These are phyloP conservation scores for Sporobolomyces pararoseus DNA, from an alignment of 768 basidiomycete genomes.

Conservation along the genomic window DNA sequence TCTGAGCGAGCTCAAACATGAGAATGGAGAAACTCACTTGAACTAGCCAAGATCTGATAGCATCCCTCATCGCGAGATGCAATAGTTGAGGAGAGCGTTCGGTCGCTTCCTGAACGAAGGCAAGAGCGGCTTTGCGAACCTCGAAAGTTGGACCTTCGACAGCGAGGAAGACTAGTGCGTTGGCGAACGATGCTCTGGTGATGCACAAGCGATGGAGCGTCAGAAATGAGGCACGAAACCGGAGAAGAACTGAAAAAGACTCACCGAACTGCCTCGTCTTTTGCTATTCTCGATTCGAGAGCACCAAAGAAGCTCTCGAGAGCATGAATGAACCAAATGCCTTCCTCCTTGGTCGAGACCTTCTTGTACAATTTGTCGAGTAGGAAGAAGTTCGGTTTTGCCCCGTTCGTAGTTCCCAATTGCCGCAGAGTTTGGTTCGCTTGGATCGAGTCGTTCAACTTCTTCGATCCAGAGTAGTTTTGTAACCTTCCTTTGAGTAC, in stretches of 20 bases:
- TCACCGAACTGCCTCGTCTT: slow-evolving; percentile 60
- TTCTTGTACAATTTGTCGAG: slow-evolving; percentile 86
- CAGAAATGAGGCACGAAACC: not conserved
- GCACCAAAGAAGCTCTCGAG: slow-evolving; percentile 52
- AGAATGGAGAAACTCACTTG: not conserved
- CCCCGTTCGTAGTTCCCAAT: slow-evolving; percentile 50
- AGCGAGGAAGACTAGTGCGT: slow-evolving; percentile 65
- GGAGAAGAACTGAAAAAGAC: slow-evolving; percentile 37
- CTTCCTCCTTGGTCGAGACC: slow-evolving; percentile 59
- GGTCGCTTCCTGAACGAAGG: slow-evolving; percentile 53
- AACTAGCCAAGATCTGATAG: slow-evolving; percentile 50
- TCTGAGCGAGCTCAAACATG: not conserved
- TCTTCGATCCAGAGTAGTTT: slow-evolving; percentile 48
- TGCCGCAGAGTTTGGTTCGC: slow-evolving; percentile 46
- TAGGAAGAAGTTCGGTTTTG: slow-evolving; percentile 78
- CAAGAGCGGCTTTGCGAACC: slow-evolving; percentile 56
- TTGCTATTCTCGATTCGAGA: slow-evolving; percentile 51
- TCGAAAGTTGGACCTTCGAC: slow-evolving; percentile 60
- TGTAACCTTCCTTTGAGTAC: slow-evolving; percentile 63
- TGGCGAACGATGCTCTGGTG: slow-evolving; percentile 57
- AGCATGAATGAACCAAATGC: slow-evolving; percentile 72
- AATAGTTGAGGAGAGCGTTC: slow-evolving; percentile 55
- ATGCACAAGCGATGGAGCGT: not conserved
- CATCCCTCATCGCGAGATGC: slow-evolving; percentile 60
- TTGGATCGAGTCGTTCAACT: slow-evolving; percentile 41